Percentiles rank a stretch among this genome's conserved stretches.
phyloP scores from a whole-genome alignment of 1,139 yeast genomes.

The Pneumocystis wakefieldiae region DNA sequence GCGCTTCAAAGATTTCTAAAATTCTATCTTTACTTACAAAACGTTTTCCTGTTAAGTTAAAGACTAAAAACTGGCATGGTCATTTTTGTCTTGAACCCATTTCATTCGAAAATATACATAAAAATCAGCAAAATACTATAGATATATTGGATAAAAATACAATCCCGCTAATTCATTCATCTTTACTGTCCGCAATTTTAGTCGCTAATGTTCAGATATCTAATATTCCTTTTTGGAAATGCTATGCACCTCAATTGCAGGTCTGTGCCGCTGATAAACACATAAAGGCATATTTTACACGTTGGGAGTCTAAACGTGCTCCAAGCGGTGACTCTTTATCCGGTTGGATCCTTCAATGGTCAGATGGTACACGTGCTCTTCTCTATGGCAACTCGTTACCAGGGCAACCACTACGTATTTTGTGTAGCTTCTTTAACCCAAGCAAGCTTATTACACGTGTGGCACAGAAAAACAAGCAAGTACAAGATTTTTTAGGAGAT shows the following conservation, averaged over 20 bases:
- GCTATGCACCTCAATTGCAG: background rate
- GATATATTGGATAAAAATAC: too few species aligned
- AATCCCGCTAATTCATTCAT: background rate
- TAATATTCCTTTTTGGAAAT: background rate
- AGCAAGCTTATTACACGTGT: too few species aligned
- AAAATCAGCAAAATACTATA: too few species aligned
- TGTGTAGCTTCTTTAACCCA: background rate
- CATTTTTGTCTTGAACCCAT: too few species aligned
- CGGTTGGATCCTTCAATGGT: background rate
- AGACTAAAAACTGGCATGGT: too few species aligned
- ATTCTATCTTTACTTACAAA: too few species aligned
- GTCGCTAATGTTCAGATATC: background rate
- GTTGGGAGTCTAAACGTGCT: background rate
- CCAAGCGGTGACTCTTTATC: background rate
- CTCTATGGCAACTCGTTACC: background rate
- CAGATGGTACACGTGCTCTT: background rate
- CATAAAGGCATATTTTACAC: background rate
- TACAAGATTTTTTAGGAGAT: background rate
- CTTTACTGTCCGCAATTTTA: background rate
- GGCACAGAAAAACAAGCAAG: background rate
- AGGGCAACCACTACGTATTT: background rate
- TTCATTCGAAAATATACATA: too few species aligned
- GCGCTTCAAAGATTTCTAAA: too few species aligned
- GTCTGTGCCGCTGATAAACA: background rate
- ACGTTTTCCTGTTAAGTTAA: too few species aligned